Base-by-base conservation (phyloP, 108 stramenopile genomes). In the Heterococcus sp. region DNA sequence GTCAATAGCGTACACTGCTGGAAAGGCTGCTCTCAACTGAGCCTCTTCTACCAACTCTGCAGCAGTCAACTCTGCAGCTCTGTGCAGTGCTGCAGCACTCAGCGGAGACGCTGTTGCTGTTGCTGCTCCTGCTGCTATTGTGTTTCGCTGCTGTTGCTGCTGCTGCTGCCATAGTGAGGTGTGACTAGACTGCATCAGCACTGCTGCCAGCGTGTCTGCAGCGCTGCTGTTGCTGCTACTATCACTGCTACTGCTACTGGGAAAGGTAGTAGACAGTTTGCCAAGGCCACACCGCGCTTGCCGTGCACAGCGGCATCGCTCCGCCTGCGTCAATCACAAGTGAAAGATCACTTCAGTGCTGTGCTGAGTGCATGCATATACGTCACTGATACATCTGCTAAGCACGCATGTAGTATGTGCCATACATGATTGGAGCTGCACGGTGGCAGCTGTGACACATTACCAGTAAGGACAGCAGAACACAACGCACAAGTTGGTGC, bases 31-130 rank as follows among this genome's bases (percentile, higher is more conserved):
- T 70, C 32, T n/a, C 0, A 79, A 32, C 2, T 66, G 38, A 36
- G 65, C 65, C 31, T 79, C 78, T 58, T 79, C 78, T 29, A 63
- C 69, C 72, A 72, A n/a, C 37, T 80, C 68, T 63, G 71, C 79
- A n/a, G 79, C 63, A 38, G 79, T 70, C 11, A 38, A 32, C 40
- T 14, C 33, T 63, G 69, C 40, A 27, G 64, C 14, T 1, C 31
- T 66, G 65, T 21, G 46, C 46, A 58, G 46, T 21, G 46, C 46
- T 21, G 46, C 46, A 21, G 46, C n/a, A n/a, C n/a, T n/a, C n/a
- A n/a, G 11, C 26, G 21, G 29, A 1, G 75, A 29, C 14, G 73
- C 65, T 1, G 34, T 33, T 66, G 32, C 28, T 0, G 65, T 67
- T 11, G 5, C 75, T 0, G 75, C 37, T 28, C 67, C 32, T 11